phyloP scores from a whole-genome alignment of 371 early-diverging fungal genomes.

The Rhizopus sp. region DNA sequence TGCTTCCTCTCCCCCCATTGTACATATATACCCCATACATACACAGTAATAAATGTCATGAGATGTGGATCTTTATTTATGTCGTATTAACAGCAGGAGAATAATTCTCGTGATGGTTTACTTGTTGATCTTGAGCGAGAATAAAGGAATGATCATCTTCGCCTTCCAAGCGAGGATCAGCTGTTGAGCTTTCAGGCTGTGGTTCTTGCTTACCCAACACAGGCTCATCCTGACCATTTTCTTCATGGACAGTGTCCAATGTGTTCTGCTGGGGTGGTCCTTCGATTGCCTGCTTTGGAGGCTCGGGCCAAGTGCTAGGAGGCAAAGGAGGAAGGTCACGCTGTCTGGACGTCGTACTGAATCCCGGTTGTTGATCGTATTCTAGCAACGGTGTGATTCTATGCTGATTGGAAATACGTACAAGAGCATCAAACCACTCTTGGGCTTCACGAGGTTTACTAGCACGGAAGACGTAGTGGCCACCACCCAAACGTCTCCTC shows the following conservation, averaged over 20 bases:
- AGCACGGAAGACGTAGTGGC: conserved; percentile 16
- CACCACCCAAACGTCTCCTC: conserved; percentile 14
- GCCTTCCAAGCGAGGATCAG: conserved; percentile 4
- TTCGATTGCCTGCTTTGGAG: conserved; percentile 10
- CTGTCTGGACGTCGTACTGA: conserved; percentile 6
- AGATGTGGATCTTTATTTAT: background rate
- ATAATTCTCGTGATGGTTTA: background rate
- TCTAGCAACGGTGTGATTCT: conserved; percentile 11
- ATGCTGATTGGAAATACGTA: conserved; percentile 10
- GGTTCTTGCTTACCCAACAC: background rate
- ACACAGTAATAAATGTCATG: too few species aligned
- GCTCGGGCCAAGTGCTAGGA: conserved; percentile 14
- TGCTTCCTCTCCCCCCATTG: background rate
- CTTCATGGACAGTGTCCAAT: conserved; percentile 1
- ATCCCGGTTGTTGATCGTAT: conserved; percentile 1
- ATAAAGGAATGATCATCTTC: conserved; percentile 3
- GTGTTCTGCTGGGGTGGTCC: background rate
- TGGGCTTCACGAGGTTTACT: conserved; percentile 7
- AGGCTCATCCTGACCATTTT: background rate
- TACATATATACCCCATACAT: too few species aligned
- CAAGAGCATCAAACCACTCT: conserved; percentile 17
- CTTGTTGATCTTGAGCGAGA: background rate
- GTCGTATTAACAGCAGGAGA: conserved; percentile 3
- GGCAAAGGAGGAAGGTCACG: conserved; percentile 27
- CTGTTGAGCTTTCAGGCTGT: background rate